phyloP scores from a whole-genome alignment of 352 stramenopile genomes.

The Phytophthora sp. region DNA sequence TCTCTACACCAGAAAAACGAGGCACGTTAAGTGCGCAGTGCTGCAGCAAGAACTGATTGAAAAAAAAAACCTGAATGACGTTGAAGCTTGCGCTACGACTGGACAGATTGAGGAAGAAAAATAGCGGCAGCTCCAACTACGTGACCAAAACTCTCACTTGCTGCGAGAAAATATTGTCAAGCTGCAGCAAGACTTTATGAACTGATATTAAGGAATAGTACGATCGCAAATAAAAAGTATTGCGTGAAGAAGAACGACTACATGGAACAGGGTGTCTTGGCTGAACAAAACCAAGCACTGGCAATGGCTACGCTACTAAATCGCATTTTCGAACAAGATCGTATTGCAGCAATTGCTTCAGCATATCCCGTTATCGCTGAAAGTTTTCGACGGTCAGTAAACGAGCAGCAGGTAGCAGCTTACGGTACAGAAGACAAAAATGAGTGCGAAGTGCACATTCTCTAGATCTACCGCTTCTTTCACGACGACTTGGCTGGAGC shows the following conservation, averaged over 20 bases:
- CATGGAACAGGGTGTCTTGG: constrained; percentile 54
- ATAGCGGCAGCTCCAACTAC: constrained; percentile 46
- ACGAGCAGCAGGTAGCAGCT: constrained; percentile 1
- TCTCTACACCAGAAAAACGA: constrained; percentile 49
- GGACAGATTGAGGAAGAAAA: constrained; percentile 62
- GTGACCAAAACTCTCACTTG: constrained; percentile 44
- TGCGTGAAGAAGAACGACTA: constrained; percentile 44
- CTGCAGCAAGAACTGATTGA: constrained; percentile 70
- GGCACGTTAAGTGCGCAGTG: constrained; percentile 55
- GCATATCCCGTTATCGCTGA: constrained; percentile 51
- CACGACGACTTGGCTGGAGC: constrained; percentile 36
- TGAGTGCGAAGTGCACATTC: constrained; percentile 26
- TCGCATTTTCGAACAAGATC: constrained; percentile 35
- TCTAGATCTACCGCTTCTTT: constrained; percentile 61
- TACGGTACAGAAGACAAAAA: neutral
- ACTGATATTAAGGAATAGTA: constrained; percentile 28
- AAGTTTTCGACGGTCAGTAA: constrained; percentile 34
- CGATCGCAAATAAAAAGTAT: constrained; percentile 24
- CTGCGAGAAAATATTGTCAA: constrained; percentile 45
- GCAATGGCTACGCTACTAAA: constrained; percentile 48
- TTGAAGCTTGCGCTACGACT: constrained; percentile 53
- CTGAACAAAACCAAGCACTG: constrained; percentile 48
- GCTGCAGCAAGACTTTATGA: constrained; percentile 39
- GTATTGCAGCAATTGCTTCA: constrained; percentile 56
- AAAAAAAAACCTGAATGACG: constrained; percentile 59